Percentiles rank a stretch among this genome's conserved stretches.
phyloP scores from a whole-genome alignment of 768 basidiomycete species.

The Kwoniella newhampshirensis region DNA sequence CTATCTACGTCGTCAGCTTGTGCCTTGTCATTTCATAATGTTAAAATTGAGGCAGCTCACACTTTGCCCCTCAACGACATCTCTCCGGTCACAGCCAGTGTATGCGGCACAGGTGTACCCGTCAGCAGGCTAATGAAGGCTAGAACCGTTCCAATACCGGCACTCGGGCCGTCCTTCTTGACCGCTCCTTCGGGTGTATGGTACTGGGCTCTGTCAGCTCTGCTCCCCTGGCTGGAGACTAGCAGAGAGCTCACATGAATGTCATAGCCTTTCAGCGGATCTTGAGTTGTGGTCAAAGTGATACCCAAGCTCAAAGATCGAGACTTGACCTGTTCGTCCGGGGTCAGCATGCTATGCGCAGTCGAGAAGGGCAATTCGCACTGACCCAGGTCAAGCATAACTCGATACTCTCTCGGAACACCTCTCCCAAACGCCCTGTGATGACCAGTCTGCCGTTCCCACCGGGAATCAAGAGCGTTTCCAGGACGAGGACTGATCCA shows the following conservation, averaged over 20 bases:
- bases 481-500: constrained; percentile 65
- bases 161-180: constrained; percentile 91
- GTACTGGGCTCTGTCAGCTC: constrained; percentile 6
- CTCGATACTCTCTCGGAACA: constrained; percentile 88
- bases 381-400: constrained; percentile 85
- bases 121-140: constrained; percentile 83
- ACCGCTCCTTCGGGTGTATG: constrained; percentile 73
- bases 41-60: constrained; percentile 20
- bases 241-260: constrained; percentile 59
- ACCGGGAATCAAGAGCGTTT: constrained; percentile 70
- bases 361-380: not conserved
- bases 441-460: constrained; percentile 71
- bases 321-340: constrained; percentile 58
- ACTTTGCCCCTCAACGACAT: constrained; percentile 60
- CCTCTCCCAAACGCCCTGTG: constrained; percentile 83
- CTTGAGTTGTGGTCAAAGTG: constrained; percentile 8
- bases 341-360: not conserved
- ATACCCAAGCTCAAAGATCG: constrained; percentile 56
- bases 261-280: constrained; percentile 69
- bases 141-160: constrained; percentile 83
- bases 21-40: not conserved
- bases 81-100: constrained; percentile 89
- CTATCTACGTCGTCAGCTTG: constrained; percentile 53
- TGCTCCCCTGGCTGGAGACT: too few species aligned
- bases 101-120: constrained; percentile 68